Percentiles rank a stretch among this genome's conserved stretches.
Conservation (phyloP, 768 basidiomycete genomes). For the Tricholoma furcatifolium region DNA sequence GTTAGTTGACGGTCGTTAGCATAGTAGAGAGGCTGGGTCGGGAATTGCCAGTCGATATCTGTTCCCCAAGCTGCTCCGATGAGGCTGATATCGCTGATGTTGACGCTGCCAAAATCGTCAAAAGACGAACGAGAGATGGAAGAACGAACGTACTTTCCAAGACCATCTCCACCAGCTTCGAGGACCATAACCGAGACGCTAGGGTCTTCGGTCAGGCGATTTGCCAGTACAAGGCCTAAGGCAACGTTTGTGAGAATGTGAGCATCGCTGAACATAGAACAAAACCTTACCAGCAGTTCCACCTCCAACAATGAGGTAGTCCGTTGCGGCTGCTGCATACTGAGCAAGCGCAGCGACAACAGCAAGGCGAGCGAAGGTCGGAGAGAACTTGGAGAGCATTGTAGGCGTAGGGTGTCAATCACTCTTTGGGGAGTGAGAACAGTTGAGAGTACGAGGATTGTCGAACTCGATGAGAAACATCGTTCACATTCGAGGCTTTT, state of each 20-base stretch:
- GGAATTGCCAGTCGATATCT: too few species aligned
- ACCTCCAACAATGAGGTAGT: constrained; percentile 3
- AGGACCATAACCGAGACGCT: too few species aligned
- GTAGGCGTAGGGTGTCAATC: too few species aligned
- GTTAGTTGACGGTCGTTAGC: constrained; percentile 1
- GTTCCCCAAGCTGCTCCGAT: too few species aligned
- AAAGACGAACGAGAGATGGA: neutral
- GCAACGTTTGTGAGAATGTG: too few species aligned
- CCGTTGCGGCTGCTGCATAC: neutral
- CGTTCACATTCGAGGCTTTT: too few species aligned
- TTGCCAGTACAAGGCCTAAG: too few species aligned
- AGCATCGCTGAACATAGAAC: neutral
- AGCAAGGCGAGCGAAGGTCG: neutral
- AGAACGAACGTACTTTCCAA: neutral
- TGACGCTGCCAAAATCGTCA: neutral
- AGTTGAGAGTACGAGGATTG: neutral
- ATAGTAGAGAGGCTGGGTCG: too few species aligned
- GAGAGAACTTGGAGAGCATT: neutral
- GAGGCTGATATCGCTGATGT: neutral
- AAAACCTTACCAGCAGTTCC: constrained; percentile 2
- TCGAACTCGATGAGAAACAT: neutral
- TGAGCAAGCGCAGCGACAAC: constrained; percentile 2
- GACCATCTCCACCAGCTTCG: too few species aligned
- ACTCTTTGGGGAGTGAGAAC: too few species aligned
- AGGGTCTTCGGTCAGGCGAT: too few species aligned